Conservation (phyloP, 768 basidiomycete genomes). For the Bullera alba region DNA sequence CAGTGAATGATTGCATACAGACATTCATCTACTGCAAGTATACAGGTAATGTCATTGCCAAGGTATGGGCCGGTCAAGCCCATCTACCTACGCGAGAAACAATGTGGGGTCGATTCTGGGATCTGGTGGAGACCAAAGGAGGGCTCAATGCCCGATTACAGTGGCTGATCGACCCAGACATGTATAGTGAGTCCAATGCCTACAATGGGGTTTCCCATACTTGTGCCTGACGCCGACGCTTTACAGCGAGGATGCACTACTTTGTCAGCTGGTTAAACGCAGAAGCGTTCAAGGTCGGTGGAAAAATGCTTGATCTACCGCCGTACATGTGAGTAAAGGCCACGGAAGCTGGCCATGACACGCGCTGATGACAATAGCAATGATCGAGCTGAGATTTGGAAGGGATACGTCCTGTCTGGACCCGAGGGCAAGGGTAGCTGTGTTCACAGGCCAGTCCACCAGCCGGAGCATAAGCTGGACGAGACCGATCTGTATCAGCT, state of each 20-base stretch:
- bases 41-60: slow-evolving; percentile 8
- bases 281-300: slow-evolving; percentile 6
- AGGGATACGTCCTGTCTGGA: too few species aligned
- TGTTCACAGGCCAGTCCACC: too few species aligned
- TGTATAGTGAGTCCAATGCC: slow-evolving; percentile 4
- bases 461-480: too few species aligned
- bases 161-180: slow-evolving; percentile 4
- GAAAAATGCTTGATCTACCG: slow-evolving; percentile 4
- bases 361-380: too few species aligned
- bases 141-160: slow-evolving; percentile 14
- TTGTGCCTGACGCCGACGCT: background rate
- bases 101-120: slow-evolving; percentile 10
- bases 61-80: slow-evolving; percentile 14
- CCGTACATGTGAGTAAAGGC: slow-evolving; percentile 18
- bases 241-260: slow-evolving; percentile 2
- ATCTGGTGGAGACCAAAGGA: slow-evolving; percentile 10
- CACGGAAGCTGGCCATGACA: too few species aligned
- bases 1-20: slow-evolving; percentile 15
- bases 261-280: slow-evolving; percentile 11
- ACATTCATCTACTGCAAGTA: slow-evolving; percentile 16
- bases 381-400: too few species aligned
- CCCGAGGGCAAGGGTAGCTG: too few species aligned
- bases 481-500: too few species aligned
- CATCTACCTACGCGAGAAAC: slow-evolving; percentile 1
- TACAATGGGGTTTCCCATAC: background rate